These are phyloP conservation scores for Moesziomyces sp. DNA, from an alignment of 1,284 basidiomycete species.

Conservation along the genomic window DNA sequence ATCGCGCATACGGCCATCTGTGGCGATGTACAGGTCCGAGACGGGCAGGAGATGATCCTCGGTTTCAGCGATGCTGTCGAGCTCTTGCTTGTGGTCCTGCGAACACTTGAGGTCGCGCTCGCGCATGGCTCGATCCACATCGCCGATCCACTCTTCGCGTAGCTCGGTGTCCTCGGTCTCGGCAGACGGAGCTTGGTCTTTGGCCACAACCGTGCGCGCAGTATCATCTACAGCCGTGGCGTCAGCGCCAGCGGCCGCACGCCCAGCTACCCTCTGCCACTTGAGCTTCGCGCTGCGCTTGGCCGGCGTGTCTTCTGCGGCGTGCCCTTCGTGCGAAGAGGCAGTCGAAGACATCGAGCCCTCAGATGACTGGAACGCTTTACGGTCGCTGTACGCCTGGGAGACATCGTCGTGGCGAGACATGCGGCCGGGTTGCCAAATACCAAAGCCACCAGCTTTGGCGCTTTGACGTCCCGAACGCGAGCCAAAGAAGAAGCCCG, in stretches of 20 bases:
- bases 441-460: constrained; percentile 5
- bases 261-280: constrained; percentile 34
- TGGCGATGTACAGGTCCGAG: constrained; percentile 40
- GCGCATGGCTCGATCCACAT: constrained; percentile 35
- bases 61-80: constrained; percentile 7
- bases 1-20: constrained; percentile 19
- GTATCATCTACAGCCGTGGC: background rate
- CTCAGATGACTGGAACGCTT: constrained; percentile 8
- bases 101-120: constrained; percentile 25
- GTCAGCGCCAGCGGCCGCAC: constrained; percentile 5
- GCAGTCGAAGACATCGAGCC: constrained; percentile 4
- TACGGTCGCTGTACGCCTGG: constrained; percentile 4
- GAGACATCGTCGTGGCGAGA: constrained; percentile 20
- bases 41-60: constrained; percentile 35
- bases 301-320: background rate
- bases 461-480: constrained; percentile 19
- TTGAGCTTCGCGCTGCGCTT: constrained; percentile 24
- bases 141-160: constrained; percentile 44
- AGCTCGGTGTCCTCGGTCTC: constrained; percentile 1
- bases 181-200: background rate
- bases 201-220: background rate
- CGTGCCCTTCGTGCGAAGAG: background rate
- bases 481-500: constrained; percentile 29
- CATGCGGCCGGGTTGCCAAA: constrained; percentile 3
- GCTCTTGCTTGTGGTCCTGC: constrained; percentile 12